Evolutionary conservation across 2,329 filamentous ascomycete genomes (phyloP).

Genomic region (Sarocladium brachiariae): DNA sequence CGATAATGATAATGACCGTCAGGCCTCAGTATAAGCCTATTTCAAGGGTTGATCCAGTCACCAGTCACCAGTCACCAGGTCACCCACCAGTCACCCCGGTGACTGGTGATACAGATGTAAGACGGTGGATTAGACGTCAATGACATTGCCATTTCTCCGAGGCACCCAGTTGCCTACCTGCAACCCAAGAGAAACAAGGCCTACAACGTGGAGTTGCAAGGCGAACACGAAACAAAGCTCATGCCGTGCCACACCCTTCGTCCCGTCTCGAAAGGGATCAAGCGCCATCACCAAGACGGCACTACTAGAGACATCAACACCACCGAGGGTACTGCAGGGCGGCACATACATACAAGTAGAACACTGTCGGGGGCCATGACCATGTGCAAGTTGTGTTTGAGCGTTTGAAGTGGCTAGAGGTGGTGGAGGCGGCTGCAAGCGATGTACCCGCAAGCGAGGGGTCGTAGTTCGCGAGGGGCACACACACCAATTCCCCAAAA

Average conservation of each 20-base stretch:
- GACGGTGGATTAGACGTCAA: background rate
- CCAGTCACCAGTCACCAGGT: too few species aligned
- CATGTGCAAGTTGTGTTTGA: background rate
- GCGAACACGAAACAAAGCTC: slow-evolving; percentile 2
- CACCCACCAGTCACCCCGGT: too few species aligned
- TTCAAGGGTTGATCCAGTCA: background rate
- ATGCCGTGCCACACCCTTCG: slow-evolving; percentile 8
- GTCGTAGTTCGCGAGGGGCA: slow-evolving; percentile 3
- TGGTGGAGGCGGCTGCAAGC: background rate
- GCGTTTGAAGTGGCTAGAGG: background rate
- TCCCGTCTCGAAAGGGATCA: slow-evolving; percentile 7
- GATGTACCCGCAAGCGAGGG: slow-evolving; percentile 9
- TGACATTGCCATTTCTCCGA: slow-evolving; percentile 4
- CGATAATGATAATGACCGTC: background rate
- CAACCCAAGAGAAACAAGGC: slow-evolving; percentile 1
- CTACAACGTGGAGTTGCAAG: background rate
- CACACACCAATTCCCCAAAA: background rate
- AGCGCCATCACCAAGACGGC: too few species aligned
- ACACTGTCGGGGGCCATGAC: too few species aligned
- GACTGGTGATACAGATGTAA: background rate
- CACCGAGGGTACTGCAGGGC: too few species aligned
- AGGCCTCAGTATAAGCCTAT: too few species aligned
- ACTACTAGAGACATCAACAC: too few species aligned
- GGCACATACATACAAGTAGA: background rate
- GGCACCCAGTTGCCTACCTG: too few species aligned